Conservation (phyloP, 129 eudicot genomes). For the Kitagawia praeruptora region DNA sequence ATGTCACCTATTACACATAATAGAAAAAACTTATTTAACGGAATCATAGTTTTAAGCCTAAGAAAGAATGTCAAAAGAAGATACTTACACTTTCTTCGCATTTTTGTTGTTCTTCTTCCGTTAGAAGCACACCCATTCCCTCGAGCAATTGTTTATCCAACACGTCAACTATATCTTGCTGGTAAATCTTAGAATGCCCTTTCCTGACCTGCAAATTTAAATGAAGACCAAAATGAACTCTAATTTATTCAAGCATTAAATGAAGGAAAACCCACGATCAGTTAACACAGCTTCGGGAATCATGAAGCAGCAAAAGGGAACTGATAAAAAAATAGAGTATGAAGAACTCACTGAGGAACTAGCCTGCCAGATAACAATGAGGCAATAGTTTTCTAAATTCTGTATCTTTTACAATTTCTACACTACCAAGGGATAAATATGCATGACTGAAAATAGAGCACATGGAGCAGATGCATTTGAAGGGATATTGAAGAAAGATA, state of each 20-base stretch:
- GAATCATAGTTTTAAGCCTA: conserved; percentile 2
- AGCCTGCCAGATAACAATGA: not conserved
- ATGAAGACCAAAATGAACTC: not conserved
- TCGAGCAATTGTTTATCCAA: conserved; percentile 91
- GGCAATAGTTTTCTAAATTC: not conserved
- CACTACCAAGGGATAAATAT: not conserved
- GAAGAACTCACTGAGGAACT: not conserved
- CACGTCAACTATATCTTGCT: conserved; percentile 86
- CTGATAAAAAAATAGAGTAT: not conserved
- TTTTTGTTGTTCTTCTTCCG: conserved; percentile 92
- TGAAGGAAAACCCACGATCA: not conserved
- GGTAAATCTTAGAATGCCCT: conserved; percentile 75
- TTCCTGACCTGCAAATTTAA: conserved; percentile 63
- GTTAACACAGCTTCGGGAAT: not conserved
- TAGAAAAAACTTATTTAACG: conserved; percentile 10
- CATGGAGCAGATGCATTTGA: not conserved
- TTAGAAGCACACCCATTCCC: conserved; percentile 95
- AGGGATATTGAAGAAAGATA: not conserved
- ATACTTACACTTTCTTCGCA: conserved; percentile 70
- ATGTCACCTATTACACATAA: conserved; percentile 44
- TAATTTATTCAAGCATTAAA: not conserved
- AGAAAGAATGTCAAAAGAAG: conserved; percentile 5
- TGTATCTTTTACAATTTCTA: not conserved
- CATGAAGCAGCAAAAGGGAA: not conserved
- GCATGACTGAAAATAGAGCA: not conserved